Percentiles rank a stretch among this genome's conserved stretches.
Evolutionary conservation across 2,329 filamentous ascomycete species (phyloP).

Genomic region (Trichophyton schoenleinii): DNA sequence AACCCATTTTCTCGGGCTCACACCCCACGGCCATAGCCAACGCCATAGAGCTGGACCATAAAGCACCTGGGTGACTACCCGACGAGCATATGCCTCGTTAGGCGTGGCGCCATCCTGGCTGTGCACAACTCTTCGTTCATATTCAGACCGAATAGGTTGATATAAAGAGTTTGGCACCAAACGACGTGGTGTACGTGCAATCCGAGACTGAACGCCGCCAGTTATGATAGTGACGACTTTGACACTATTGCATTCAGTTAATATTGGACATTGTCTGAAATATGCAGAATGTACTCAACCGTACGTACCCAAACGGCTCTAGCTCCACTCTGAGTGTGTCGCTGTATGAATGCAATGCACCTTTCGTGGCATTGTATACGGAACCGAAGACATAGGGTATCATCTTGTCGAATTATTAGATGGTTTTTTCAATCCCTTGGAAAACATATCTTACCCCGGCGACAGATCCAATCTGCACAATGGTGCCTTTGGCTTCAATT

Average conservation of each 20-base stretch:
- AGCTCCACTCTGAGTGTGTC: conserved; percentile 48
- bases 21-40: conserved; percentile 38
- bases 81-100: conserved; percentile 41
- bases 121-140: conserved; percentile 40
- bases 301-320: conserved; percentile 33
- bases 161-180: conserved; percentile 41
- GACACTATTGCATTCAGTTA: conserved; percentile 24
- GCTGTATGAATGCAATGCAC: conserved; percentile 46
- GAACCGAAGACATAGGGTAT: conserved; percentile 35
- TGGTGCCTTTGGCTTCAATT: conserved; percentile 33
- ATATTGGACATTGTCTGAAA: background rate
- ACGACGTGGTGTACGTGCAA: conserved; percentile 40
- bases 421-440: background rate
- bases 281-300: background rate
- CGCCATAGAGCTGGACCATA: conserved; percentile 33
- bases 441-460: conserved; percentile 23
- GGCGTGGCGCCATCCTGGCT: conserved; percentile 43
- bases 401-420: conserved; percentile 19
- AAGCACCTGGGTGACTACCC: conserved; percentile 43
- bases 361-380: conserved; percentile 48
- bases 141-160: conserved; percentile 40
- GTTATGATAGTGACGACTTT: conserved; percentile 45
- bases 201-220: conserved; percentile 48
- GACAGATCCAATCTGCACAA: conserved; percentile 36
- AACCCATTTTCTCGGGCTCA: conserved; percentile 27